These are phyloP conservation scores for Porphyrellus cyaneotinctus DNA, from an alignment of 768 basidiomycete genomes.

Conservation along the genomic window DNA sequence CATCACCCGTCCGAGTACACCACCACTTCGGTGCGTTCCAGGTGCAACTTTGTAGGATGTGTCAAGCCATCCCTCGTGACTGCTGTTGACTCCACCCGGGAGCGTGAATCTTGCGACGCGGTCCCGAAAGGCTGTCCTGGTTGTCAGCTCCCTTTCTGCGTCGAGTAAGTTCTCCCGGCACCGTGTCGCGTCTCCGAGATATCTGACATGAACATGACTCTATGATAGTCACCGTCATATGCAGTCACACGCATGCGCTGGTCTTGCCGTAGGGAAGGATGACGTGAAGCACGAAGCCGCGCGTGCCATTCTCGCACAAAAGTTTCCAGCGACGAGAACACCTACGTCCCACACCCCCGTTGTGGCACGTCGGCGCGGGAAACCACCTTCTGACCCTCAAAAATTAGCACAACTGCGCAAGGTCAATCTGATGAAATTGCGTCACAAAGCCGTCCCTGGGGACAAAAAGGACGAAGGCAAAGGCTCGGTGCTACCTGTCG, in stretches of 20 bases:
- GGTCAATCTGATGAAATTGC: conserved; percentile 70
- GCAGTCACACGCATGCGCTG: conserved; percentile 54
- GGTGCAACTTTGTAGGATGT: conserved; percentile 52
- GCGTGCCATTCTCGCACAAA: conserved; percentile 49
- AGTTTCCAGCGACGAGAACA: conserved; percentile 36
- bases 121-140: conserved; percentile 41
- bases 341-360: conserved; percentile 23
- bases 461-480: conserved; percentile 54
- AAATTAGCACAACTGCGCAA: conserved; percentile 53
- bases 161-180: conserved; percentile 41
- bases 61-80: conserved; percentile 50
- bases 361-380: conserved; percentile 26
- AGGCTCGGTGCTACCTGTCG: conserved; percentile 40
- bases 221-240: conserved; percentile 64
- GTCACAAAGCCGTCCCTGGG: conserved; percentile 60
- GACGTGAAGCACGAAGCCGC: conserved; percentile 44
- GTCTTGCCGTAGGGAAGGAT: conserved; percentile 9
- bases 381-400: conserved; percentile 45
- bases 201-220: conserved; percentile 1
- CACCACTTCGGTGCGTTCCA: conserved; percentile 32
- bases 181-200: conserved; percentile 1
- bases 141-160: conserved; percentile 61
- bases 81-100: conserved; percentile 7
- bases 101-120: neutral
- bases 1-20: neutral